Evolutionary conservation across 768 basidiomycete species (phyloP), one percentile per base, ranked within the genome.

Genomic region (Dentipellis sp.): DNA sequence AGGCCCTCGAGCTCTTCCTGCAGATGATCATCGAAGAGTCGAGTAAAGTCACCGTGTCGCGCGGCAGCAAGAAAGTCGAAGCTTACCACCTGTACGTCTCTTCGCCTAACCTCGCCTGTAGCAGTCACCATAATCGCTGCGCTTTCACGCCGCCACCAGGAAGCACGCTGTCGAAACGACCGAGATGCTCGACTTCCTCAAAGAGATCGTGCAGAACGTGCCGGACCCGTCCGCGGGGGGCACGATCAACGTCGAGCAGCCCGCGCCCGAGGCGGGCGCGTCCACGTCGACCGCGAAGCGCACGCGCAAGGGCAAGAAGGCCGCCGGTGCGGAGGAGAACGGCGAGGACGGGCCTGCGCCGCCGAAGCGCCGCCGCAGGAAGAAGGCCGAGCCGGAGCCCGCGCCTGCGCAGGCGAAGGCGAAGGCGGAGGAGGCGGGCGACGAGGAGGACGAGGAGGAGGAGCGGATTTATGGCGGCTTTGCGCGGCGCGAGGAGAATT

Each of bases 1-100:
- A 97, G 75, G 91, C 91, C 0, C 77, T 98, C 38, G 95, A 98
- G 65, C 77, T 97, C 10, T 97, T 98, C 74, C 79, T 98, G 49
- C 83, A 81, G 10, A 77, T 87, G 62, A 81, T 98, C 47, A 81
- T 97, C 36, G 84, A 90, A 19, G 85, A 94, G 63, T 78, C 91
- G 11, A 80, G 81, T 64, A 88, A 87, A 65, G 87, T 97, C 53
- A 89, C 94, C 0, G 59, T 75, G 1, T 79, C 84, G 42, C 77
- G 92, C 48, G 88, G 91, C 9, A 81, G 88, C 4, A 93, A 88
- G 75, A 91, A 91, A 66, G 83, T 98, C 50, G 92, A 95, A 63
- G 84, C 86, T 0, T 94, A 95, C 72, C 94, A 97, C 71, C 70
- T 98, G 94, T 95, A 62, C 61, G 92, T 84, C 16, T 37, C 29